Evolutionary conservation across 2,329 filamentous ascomycete species (phyloP), one percentile per base, ranked within the genome.

Genomic region (Alternaria panax): DNA sequence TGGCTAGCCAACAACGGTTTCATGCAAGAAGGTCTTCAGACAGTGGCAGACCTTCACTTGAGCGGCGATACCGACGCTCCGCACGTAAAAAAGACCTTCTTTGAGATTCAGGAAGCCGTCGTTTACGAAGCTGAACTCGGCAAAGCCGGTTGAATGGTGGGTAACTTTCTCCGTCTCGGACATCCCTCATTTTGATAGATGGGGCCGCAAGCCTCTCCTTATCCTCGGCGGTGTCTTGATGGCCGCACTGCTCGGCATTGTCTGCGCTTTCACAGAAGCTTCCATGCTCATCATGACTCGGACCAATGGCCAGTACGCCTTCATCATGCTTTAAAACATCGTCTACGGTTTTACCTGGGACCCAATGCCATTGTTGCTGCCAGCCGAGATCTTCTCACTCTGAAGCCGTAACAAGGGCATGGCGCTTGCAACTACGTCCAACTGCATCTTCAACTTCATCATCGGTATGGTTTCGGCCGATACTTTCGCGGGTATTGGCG

Each of bases 1-100:
- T 81, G 80, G 78, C 67, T 81, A 5, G 79, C 78, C 11, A 75
- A 73, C 48, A 80, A 80, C 54, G 78, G 78, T 0, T 79, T 79
- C 51, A 74, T 73, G 69, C 51, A 78, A 42, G 78, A 80, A 58
- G 71, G 71, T 51, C 67, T 80, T 6, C 78, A 79, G 53, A 80
- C 77, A 0, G 67, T 80, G n/a, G 79, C 79, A 9, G 79, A 80
- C 55, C 64, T 80, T 2, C 79, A 80, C 54, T 71, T 78, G 0
- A 57, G 72, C 24, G 78, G 78, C 5, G 67, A 80, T 45, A 77
- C 60, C 2, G 59, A 76, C 27, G 67, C 48, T 51, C n/a, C 28
- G 73, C 77, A n/a, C 12, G 28, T 30, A 0, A 8, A 30, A 30
- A 12, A 30, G 28, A 30, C 28, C 28, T 30, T 30, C 9, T 30